Evolutionary conservation across 805 yeast species (phyloP), one percentile per base, ranked within the genome.

Genomic region (Priceomyces melissophilus): DNA sequence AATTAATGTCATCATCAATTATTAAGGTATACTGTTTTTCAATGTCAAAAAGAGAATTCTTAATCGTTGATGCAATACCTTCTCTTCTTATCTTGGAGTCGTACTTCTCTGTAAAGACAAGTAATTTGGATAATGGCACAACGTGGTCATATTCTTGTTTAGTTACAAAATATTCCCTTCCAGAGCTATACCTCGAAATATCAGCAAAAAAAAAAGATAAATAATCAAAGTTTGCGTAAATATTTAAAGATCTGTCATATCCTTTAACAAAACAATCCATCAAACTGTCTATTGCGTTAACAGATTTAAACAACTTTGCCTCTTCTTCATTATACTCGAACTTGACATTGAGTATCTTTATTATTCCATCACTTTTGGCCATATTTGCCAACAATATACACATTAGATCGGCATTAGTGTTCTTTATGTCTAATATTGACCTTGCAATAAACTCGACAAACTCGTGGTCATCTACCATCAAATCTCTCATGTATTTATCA

Each of bases 261-360:
- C 96, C 96, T 55, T 85, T 85, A 31, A 89, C 96, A 57, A 88
- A 89, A 55, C 90, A 81, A 63, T 87, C 96, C 81, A 90, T 79
- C 26, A 90, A 69, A 60, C 90, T 84, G 53, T 87, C 96, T 63
- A 88, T 72, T 4, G 80, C 82, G 16, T 66, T 71, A 9, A 49
- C 53, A 47, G 85, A 79, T 45, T 58, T 76, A 67, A 86, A 87
- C 5, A 75, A 57, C 31, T 60, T 49, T 3, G 64, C 65, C 38
- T 68, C 71, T 32, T 76, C 75, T 11, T 63, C 55, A 17, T 60
- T 47, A 44, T 52, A 69, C 40, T 45, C 57, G 37, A 59, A 49
- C 36, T 55, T 57, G 44, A 65, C 49, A 16, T 59, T 56, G 63
- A 87, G 72, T 0, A 86, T 54, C 40, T 65, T 67, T 35, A 76